Base-by-base conservation (phyloP, 805 yeast species). In the Kuraishia piskuri region DNA sequence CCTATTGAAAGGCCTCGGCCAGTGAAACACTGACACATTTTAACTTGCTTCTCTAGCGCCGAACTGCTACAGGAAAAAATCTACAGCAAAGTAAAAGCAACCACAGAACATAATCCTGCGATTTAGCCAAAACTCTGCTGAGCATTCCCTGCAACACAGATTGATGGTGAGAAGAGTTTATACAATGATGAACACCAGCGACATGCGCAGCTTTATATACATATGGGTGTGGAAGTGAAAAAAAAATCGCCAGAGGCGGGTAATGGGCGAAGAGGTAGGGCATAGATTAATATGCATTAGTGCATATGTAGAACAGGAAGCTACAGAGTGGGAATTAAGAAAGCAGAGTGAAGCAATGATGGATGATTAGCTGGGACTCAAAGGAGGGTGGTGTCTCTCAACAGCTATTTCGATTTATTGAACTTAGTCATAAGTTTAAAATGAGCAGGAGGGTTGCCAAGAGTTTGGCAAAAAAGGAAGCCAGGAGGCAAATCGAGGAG, bases 11-110 rank as follows among this genome's bases (percentile, higher is more conserved):
- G 40, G 40, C 24, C 22, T 17, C 8, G 31, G 23, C 24, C 49
- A 23, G 31, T 19, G 26, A 46, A 46, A 19, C 40, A 31, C 40
- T 31, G 40, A 31, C 40, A 31, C 40, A 40, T 54, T 68, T 58
- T 62, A 66, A 72, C 79, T 74, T 77, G 83, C 84, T 83, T 78
- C 85, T 60, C 85, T 78, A 75, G 89, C 86, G 87, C 80, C 87
- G 88, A 83, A 65, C 80, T 77, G 86, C 77, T 71, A 64, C 62
- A 54, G 52, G 44, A 49, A 57, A 31, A 31, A 50, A 47, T 49
- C 53, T 57, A 47, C 25, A 50, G 22, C 19, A 24, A 24, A 21
- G 37, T 20, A 25, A 31, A 50, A 24, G 22, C 46, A 50, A 20
- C 22, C 22, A 40, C 51, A 50, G 23, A 31, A 31, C 31, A 24